Evolutionary conservation across 2,329 filamentous ascomycete genomes (phyloP), one percentile per base, ranked within the genome.

Genomic region (Phialophora expanda): DNA sequence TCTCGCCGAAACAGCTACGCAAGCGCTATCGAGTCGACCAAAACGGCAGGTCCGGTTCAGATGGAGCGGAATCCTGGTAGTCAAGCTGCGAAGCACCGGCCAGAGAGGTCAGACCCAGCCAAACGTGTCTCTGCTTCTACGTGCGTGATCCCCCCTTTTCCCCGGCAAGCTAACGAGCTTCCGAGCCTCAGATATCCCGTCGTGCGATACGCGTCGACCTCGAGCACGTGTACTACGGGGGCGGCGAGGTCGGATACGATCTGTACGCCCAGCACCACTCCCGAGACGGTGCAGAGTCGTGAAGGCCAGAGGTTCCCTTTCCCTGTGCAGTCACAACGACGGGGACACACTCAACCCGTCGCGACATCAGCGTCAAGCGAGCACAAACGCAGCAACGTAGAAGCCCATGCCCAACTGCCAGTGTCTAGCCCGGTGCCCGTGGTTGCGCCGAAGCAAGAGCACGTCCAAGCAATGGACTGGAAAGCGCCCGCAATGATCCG

Each of bases 31-130:
- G 48, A 51, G 20, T 5, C 48, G 9, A 51, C 9, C 14, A 22
- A 22, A 7, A 9, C 5, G 4, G 48, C 48, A 9, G 26, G 48
- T 28, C 48, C 48, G 12, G 14, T 51, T 5, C 48, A 14, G 5
- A 4, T 28, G 48, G 24, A 28, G 11, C 48, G 22, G 14, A 51
- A 5, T 20, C 7, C 24, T 17, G 24, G 14, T 8, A 8, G 17
- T 28, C 48, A 51, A 26, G 24, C 24, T 9, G 9, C 48, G 20
- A 51, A 28, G 48, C 8, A 51, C 14, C 20, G 48, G 48, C 20
- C 48, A 24, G 48, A 51, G 24, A 22, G 48, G 48, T 51, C 48
- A 51, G 48, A 51, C 8, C 48, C 48, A 24, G 48, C 48, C 48
- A 24, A 22, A 5, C 22, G 48, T 24, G 9, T 24, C 20, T 26